phyloP scores from a whole-genome alignment of 2,329 filamentous ascomycete species.

The Aaosphaeria arxii region DNA sequence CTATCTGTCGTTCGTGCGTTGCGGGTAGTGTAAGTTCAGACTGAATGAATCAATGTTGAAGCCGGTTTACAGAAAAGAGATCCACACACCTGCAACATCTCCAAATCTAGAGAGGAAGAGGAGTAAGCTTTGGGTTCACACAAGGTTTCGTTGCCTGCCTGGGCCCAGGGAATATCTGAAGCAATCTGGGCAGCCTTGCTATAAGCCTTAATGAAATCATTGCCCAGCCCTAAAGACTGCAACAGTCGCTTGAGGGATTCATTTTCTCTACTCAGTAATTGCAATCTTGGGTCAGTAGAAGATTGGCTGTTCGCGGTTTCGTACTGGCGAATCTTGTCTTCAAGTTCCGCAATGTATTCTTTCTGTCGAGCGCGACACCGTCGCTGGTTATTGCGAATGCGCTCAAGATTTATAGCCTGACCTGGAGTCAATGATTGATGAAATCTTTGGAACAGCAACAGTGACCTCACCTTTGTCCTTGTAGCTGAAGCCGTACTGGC shows the following conservation, averaged over 20 bases:
- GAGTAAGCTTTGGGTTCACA: constrained; percentile 1
- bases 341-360: constrained; percentile 11
- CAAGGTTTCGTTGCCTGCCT: not conserved
- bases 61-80: too few relatives aligned
- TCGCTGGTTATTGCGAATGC: constrained; percentile 17
- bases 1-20: too few relatives aligned
- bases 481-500: too few relatives aligned
- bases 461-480: too few relatives aligned
- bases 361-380: constrained; percentile 12
- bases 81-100: too few relatives aligned
- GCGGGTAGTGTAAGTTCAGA: too few relatives aligned
- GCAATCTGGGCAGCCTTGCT: constrained; percentile 6
- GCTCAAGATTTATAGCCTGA: constrained; percentile 9
- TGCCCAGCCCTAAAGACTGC: constrained; percentile 7
- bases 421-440: too few relatives aligned
- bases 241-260: constrained; percentile 9
- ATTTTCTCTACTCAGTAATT: constrained; percentile 8
- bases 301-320: constrained; percentile 2
- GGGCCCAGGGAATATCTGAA: constrained; percentile 2
- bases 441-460: too few relatives aligned
- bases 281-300: not conserved
- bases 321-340: constrained; percentile 10
- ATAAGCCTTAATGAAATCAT: constrained; percentile 11
- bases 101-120: not conserved
- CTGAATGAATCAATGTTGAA: too few relatives aligned